These are phyloP conservation scores for Pleurotus pulmonarius DNA, from an alignment of 768 basidiomycete genomes.

Conservation along the genomic window DNA sequence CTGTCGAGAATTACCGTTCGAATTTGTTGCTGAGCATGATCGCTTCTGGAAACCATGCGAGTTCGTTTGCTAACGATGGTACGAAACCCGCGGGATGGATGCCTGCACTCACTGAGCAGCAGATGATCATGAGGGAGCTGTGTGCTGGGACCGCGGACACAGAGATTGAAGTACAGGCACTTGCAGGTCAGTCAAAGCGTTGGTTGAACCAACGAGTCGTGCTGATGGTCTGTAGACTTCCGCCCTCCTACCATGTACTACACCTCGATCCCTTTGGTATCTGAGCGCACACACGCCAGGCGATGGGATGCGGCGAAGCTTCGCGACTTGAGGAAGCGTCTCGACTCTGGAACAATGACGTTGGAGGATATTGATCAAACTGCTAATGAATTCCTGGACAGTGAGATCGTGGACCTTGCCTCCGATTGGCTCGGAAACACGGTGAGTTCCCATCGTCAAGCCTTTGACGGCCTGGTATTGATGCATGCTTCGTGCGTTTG, in stretches of 20 bases:
- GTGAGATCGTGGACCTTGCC: slow-evolving; percentile 91
- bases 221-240: slow-evolving; percentile 56
- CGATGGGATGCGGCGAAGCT: slow-evolving; percentile 93
- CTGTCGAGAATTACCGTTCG: slow-evolving; percentile 92
- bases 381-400: slow-evolving; percentile 86
- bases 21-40: slow-evolving; percentile 90
- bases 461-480: slow-evolving; percentile 1
- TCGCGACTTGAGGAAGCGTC: slow-evolving; percentile 88
- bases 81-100: slow-evolving; percentile 65
- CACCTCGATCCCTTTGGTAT: slow-evolving; percentile 88
- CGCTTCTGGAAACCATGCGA: slow-evolving; percentile 64
- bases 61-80: slow-evolving; percentile 52
- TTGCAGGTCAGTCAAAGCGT: slow-evolving; percentile 65
- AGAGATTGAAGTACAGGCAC: slow-evolving; percentile 79
- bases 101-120: slow-evolving; percentile 84
- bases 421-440: slow-evolving; percentile 99
- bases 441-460: slow-evolving; percentile 25
- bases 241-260: slow-evolving; percentile 95
- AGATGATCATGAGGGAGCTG: slow-evolving; percentile 95
- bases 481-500: not conserved
- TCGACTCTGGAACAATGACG: slow-evolving; percentile 86
- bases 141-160: slow-evolving; percentile 73
- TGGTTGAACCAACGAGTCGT: not conserved
- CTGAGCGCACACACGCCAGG: slow-evolving; percentile 79
- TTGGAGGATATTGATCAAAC: slow-evolving; percentile 88